phyloP scores from a whole-genome alignment of 768 basidiomycete species.

The Phaffia tasmanica region DNA sequence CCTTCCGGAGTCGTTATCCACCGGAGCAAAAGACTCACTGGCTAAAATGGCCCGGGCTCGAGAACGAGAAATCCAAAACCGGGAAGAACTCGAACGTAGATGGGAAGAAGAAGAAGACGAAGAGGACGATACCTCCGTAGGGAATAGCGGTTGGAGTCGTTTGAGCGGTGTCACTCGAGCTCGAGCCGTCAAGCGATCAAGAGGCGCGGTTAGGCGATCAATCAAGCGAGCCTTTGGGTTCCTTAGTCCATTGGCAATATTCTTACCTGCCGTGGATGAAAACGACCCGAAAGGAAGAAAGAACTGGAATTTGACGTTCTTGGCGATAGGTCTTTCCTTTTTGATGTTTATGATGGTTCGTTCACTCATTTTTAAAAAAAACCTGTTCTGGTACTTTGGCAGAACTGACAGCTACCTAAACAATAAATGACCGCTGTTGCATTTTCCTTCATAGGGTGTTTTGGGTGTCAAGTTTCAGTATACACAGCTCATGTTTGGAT shows the following conservation, averaged over 20 bases:
- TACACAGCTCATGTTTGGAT: slow-evolving; percentile 51
- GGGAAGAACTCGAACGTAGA: slow-evolving; percentile 32
- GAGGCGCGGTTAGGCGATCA: slow-evolving; percentile 31
- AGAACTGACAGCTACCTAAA: not conserved
- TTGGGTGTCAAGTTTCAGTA: slow-evolving; percentile 55
- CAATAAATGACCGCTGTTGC: slow-evolving; percentile 7
- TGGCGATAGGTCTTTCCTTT: slow-evolving; percentile 49
- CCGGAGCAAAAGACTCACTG: slow-evolving; percentile 39
- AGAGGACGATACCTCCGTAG: slow-evolving; percentile 2
- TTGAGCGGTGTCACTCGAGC: slow-evolving; percentile 20
- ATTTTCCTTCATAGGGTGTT: slow-evolving; percentile 44
- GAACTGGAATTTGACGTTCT: slow-evolving; percentile 57
- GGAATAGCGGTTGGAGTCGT: slow-evolving; percentile 31
- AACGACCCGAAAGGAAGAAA: slow-evolving; percentile 37
- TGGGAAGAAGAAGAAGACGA: slow-evolving; percentile 32
- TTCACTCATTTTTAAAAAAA: not conserved
- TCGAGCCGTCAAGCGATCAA: slow-evolving; percentile 27
- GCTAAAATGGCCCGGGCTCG: slow-evolving; percentile 29
- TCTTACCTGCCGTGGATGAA: slow-evolving; percentile 44
- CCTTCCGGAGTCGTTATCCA: slow-evolving; percentile 52
- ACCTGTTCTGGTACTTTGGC: not conserved
- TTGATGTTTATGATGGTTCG: slow-evolving; percentile 48
- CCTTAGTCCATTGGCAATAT: slow-evolving; percentile 52
- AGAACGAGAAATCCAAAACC: slow-evolving; percentile 17
- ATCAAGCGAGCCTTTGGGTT: slow-evolving; percentile 43